phyloP scores from a whole-genome alignment of 1,139 yeast species.

The Debaryomyces psychrophilus region DNA sequence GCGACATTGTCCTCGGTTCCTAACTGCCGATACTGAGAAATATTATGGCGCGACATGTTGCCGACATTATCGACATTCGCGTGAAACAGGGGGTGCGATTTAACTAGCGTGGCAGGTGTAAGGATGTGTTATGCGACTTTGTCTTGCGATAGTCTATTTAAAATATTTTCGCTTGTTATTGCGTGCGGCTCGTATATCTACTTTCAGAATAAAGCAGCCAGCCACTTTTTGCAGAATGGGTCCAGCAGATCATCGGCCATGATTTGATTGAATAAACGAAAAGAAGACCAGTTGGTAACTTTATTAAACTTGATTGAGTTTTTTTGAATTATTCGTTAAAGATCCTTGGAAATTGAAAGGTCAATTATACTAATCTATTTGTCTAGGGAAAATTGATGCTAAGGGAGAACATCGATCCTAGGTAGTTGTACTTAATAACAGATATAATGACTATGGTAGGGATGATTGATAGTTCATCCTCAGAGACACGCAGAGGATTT shows the following conservation, averaged over 20 bases:
- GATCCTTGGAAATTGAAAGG: not conserved
- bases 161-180: not conserved
- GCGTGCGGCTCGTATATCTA: slow-evolving; percentile 3
- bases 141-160: not conserved
- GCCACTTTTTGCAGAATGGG: slow-evolving; percentile 6
- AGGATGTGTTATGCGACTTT: not conserved
- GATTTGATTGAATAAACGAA: not conserved
- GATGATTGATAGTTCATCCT: slow-evolving; percentile 1
- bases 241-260: slow-evolving; percentile 2
- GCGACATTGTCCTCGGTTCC: not conserved
- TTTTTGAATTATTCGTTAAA: not conserved
- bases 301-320: not conserved
- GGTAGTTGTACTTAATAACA: not conserved
- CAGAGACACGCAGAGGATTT: not conserved
- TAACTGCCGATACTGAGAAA: too few species aligned
- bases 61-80: too few species aligned
- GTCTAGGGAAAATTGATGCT: not conserved
- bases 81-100: not conserved
- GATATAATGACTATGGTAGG: not conserved
- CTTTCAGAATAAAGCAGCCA: slow-evolving; percentile 8
- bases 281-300: not conserved
- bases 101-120: not conserved
- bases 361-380: not conserved
- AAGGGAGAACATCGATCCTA: not conserved
- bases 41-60: too few species aligned